Evolutionary conservation across 805 yeast genomes (phyloP), one percentile per base, ranked within the genome.

Genomic region (Saccharomycopsis fermentans): DNA sequence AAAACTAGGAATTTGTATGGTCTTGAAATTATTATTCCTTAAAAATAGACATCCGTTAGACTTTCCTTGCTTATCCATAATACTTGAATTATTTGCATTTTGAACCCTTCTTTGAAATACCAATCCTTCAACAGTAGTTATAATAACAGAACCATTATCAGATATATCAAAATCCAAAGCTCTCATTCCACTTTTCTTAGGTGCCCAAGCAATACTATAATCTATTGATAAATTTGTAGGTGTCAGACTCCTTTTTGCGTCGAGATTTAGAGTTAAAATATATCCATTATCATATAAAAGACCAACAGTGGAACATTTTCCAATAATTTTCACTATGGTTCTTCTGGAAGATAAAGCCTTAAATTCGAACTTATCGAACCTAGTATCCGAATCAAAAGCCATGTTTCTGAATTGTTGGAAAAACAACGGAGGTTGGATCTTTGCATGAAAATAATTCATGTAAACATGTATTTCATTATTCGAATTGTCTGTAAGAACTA

Each of bases 131-230:
- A 74, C 69, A 0, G 94, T 85, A 62, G 86, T 80, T 1, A 91
- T 67, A 1, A 90, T 73, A 1, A 88, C 68, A 0, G 87, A 81
- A 0, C 95, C 95, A 65, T 84, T 87, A 17, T 71, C 73, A 1
- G 86, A 79, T 51, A 84, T 76, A 65, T 84, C 92, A 35, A 87
- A 78, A 70, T 89, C 96, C 3, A 72, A 73, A 54, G 81, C 89
- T 58, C 73, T 74, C 76, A 81, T 71, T 63, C 81, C 83, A 11
- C 70, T 68, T 55, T 80, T 80, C 58, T 80, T 75, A 0, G 91
- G 87, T 35, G 71, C 76, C 92, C 94, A 87, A n/a, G 79, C 71
- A 0, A 71, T 68, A 0, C 68, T 62, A 63, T 79, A 82, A 52
- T 77, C 82, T 14, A 81, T 67, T 39, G 65, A 70, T 2, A 73